Conservation (phyloP, 2,329 filamentous ascomycete genomes). For the Botrytis hyacinthi region DNA sequence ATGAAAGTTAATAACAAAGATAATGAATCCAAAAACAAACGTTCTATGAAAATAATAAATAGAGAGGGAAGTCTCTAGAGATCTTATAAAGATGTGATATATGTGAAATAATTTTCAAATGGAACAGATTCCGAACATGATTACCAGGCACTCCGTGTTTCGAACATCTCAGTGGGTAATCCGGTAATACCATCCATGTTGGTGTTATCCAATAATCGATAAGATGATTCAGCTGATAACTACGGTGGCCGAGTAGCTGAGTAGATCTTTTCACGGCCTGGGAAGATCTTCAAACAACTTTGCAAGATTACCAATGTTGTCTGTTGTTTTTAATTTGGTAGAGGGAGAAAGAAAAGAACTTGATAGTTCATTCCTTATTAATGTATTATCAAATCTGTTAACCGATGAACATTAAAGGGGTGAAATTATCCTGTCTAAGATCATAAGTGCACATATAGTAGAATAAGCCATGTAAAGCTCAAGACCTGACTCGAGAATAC, state of each 20-base stretch:
- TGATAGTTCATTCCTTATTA: too few relatives aligned
- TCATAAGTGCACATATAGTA: background rate
- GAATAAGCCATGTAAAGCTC: background rate
- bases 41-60: background rate
- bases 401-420: background rate
- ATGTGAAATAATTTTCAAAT: background rate
- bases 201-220: conserved; percentile 5
- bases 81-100: background rate
- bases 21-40: background rate
- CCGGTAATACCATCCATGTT: background rate
- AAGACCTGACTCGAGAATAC: background rate
- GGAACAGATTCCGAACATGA: background rate
- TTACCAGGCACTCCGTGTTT: background rate
- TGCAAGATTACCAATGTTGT: background rate
- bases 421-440: background rate
- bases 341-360: background rate
- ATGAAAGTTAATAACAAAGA: background rate
- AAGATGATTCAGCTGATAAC: conserved; percentile 7
- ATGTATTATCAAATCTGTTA: too few relatives aligned
- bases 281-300: too few relatives aligned
- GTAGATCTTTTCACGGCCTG: background rate
- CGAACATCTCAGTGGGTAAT: background rate
- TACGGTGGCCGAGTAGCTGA: conserved; percentile 8
- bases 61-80: background rate
- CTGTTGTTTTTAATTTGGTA: background rate